Percentiles rank a stretch among this genome's conserved stretches.
Conservation (phyloP, 345 rosid genomes). For the Eucalyptus sp. region DNA sequence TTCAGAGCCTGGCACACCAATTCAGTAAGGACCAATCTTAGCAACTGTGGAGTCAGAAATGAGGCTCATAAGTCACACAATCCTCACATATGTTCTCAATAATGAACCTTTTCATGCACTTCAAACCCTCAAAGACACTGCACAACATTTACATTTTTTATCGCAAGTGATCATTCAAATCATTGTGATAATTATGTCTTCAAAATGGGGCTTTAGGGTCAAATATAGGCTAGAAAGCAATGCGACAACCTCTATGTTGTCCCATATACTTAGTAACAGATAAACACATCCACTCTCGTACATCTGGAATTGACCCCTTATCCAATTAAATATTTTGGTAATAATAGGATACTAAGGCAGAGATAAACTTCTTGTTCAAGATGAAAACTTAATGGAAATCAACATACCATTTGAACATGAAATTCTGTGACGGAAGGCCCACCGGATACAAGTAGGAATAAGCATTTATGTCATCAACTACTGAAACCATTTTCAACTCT, state of each 20-base stretch:
- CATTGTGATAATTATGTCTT: background rate
- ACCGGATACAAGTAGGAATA: slow-evolving; percentile 67
- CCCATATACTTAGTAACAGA: background rate
- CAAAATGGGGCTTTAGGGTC: background rate
- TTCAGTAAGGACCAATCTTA: background rate
- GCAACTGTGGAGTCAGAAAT: background rate
- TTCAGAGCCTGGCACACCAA: background rate
- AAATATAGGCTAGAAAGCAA: background rate
- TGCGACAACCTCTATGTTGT: background rate
- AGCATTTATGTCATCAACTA: slow-evolving; percentile 76
- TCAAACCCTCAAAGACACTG: background rate
- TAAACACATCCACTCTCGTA: background rate
- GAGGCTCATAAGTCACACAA: background rate
- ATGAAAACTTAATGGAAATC: background rate
- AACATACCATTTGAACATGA: slow-evolving; percentile 68
- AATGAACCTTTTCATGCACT: background rate
- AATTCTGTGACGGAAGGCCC: slow-evolving; percentile 51
- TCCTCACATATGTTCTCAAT: background rate
- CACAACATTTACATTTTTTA: background rate
- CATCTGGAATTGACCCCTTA: background rate
- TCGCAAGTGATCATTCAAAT: background rate
- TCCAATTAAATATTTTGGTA: background rate
- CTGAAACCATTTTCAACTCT: slow-evolving; percentile 42
- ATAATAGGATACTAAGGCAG: background rate
- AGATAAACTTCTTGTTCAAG: background rate